Conservation (phyloP, 2,329 filamentous ascomycete species). For the Aspergillus sp. region DNA sequence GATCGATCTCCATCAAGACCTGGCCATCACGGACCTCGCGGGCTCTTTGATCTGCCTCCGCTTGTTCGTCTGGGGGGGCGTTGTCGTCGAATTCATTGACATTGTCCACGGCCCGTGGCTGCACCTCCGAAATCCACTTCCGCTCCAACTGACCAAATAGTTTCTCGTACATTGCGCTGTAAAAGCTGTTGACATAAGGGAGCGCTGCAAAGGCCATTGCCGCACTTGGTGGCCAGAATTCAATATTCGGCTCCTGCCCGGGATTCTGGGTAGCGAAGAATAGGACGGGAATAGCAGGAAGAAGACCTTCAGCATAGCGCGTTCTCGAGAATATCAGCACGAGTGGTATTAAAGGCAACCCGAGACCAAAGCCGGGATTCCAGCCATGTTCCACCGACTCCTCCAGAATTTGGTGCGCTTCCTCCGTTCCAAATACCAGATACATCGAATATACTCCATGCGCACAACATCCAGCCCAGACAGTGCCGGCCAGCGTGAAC, state of each 20-base stretch:
- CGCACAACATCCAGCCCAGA: constrained; percentile 46
- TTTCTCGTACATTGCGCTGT: constrained; percentile 54
- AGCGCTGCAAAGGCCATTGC: constrained; percentile 58
- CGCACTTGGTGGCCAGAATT: constrained; percentile 59
- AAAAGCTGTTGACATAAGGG: constrained; percentile 57
- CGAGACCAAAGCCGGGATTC: constrained; percentile 48
- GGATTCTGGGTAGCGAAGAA: constrained; percentile 44
- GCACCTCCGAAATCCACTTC: constrained; percentile 55
- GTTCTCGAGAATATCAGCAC: constrained; percentile 61
- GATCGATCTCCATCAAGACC: constrained; percentile 41
- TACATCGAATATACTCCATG: constrained; percentile 58
- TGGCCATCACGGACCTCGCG: constrained; percentile 31
- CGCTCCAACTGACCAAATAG: constrained; percentile 51
- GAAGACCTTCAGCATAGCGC: constrained; percentile 53
- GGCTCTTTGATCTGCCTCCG: constrained; percentile 20
- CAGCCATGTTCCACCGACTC: constrained; percentile 28
- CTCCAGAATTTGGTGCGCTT: constrained; percentile 49
- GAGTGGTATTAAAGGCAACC: constrained; percentile 59
- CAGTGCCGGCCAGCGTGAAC: constrained; percentile 38
- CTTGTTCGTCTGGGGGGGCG: constrained; percentile 27
- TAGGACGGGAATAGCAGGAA: constrained; percentile 55
- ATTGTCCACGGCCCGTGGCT: constrained; percentile 45
- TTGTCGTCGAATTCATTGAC: constrained; percentile 25
- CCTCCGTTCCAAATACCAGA: constrained; percentile 56
- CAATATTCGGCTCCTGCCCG: constrained; percentile 41